Conservation (phyloP, 2,329 filamentous ascomycete species). For the Neospermospora avenae region DNA sequence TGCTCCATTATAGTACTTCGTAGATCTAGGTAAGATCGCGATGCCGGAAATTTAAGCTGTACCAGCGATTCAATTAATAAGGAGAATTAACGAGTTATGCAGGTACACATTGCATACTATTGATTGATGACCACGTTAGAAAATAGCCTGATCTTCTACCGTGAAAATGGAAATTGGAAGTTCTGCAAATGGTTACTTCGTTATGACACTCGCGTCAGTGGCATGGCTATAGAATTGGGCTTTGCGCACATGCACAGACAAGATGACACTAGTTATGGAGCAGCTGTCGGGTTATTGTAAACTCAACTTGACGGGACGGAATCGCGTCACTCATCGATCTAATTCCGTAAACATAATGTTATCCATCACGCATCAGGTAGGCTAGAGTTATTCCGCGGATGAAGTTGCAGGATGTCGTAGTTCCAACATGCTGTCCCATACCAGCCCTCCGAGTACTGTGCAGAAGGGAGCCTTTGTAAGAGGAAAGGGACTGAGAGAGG, state of each 20-base stretch:
- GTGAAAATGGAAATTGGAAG: background rate
- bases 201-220: no score
- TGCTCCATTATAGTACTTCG: background rate
- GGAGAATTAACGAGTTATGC: background rate
- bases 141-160: background rate
- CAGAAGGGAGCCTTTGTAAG: background rate
- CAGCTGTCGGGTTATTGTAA: no score
- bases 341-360: no score
- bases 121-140: background rate
- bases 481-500: background rate
- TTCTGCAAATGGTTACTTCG: background rate
- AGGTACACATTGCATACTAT: background rate
- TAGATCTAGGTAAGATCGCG: background rate
- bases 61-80: background rate
- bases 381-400: background rate
- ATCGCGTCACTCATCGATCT: no score
- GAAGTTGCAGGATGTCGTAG: background rate
- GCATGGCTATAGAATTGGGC: no score
- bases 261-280: no score
- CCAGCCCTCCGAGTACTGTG: background rate
- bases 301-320: no score
- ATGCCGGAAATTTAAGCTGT: background rate
- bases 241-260: no score
- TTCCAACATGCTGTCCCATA: background rate
- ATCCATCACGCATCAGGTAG: background rate